These are phyloP conservation scores for Oemleria cerasiformis DNA, from an alignment of 306 rosid genomes.

Conservation along the genomic window DNA sequence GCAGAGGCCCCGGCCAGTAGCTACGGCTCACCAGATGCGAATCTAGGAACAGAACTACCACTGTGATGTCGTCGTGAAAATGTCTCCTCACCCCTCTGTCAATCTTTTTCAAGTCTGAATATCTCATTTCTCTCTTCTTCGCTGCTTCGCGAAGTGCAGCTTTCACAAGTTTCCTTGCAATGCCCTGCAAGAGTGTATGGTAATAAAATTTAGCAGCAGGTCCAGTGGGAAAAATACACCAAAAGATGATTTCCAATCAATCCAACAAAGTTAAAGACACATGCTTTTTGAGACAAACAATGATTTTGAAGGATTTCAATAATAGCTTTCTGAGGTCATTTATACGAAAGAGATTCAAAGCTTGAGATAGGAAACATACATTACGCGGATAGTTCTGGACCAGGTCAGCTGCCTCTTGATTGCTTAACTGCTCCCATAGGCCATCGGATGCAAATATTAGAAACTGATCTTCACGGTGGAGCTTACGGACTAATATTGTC, in stretches of 20 bases:
- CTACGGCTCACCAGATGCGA: slow-evolving; percentile 47
- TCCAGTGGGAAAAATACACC: background rate
- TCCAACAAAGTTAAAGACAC: too few relatives aligned
- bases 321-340: too few relatives aligned
- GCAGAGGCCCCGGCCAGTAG: slow-evolving; percentile 44
- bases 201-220: background rate
- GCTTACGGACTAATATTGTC: slow-evolving; percentile 57
- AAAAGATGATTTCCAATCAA: background rate
- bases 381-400: slow-evolving; percentile 70
- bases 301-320: background rate
- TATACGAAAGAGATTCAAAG: slow-evolving; percentile 10
- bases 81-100: slow-evolving; percentile 95
- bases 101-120: slow-evolving; percentile 83
- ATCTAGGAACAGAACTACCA: slow-evolving; percentile 78
- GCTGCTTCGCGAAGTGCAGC: slow-evolving; percentile 85
- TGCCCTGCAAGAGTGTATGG: slow-evolving; percentile 52
- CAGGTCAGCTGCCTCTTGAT: slow-evolving; percentile 84
- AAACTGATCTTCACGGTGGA: slow-evolving; percentile 70
- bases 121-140: slow-evolving; percentile 96
- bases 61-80: slow-evolving; percentile 95
- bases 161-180: slow-evolving; percentile 70
- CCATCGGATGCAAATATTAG: slow-evolving; percentile 96
- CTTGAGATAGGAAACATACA: slow-evolving; percentile 46
- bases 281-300: too few relatives aligned
- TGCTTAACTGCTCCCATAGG: slow-evolving; percentile 90